Evolutionary conservation across 192 early-diverging fungal genomes (phyloP).

Genomic region (Umbelopsis isabellina): DNA sequence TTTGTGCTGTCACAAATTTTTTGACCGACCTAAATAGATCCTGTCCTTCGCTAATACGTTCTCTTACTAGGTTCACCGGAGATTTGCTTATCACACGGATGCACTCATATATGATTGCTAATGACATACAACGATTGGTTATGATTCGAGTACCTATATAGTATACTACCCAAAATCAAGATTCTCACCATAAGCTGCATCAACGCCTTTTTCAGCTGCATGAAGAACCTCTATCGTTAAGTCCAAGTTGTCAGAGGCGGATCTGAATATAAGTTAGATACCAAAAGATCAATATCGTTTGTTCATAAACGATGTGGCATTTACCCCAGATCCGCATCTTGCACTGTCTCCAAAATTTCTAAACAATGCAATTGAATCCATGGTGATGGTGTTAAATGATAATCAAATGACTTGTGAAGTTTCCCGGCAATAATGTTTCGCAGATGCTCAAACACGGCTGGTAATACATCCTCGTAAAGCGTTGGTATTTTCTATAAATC

Average conservation of each 20-base stretch:
- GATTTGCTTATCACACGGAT: conserved; percentile 22
- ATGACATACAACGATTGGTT: neutral
- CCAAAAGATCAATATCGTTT: neutral
- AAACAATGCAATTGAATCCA: conserved; percentile 60
- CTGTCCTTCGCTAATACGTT: neutral
- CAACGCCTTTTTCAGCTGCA: conserved; percentile 38
- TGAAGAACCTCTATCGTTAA: conserved; percentile 24
- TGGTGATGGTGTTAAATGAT: conserved; percentile 56
- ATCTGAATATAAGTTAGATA: conserved; percentile 7
- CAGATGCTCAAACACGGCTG: conserved; percentile 40
- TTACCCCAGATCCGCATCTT: conserved; percentile 27
- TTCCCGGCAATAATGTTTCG: conserved; percentile 52
- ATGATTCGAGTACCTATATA: neutral
- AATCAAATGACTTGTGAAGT: conserved; percentile 49
- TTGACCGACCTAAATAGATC: conserved; percentile 25
- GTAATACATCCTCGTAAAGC: conserved; percentile 41
- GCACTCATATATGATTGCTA: conserved; percentile 45
- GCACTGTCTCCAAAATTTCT: conserved; percentile 38
- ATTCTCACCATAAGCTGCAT: conserved; percentile 46
- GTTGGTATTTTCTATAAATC: conserved; percentile 33
- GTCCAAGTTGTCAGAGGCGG: conserved; percentile 15
- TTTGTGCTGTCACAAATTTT: conserved; percentile 44
- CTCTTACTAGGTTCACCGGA: neutral
- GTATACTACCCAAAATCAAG: neutral
- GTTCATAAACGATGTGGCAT: neutral